These are phyloP conservation scores for Davidsoniella australis DNA, from an alignment of 2,329 filamentous ascomycete species.

Conservation along the genomic window DNA sequence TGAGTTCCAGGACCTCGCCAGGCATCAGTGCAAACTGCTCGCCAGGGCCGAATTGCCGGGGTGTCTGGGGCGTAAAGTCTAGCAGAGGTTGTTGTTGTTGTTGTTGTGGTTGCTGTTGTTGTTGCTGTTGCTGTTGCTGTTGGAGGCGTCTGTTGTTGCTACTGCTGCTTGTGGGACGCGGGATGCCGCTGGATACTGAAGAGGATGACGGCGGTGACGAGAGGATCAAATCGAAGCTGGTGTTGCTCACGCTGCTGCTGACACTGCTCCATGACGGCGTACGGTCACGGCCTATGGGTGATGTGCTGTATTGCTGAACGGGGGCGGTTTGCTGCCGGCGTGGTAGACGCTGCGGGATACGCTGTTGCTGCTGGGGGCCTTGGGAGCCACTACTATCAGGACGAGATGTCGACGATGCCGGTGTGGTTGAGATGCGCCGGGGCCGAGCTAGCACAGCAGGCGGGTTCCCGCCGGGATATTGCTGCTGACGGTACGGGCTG, in stretches of 20 bases:
- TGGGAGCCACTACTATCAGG: background rate
- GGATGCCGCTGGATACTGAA: conserved; percentile 11
- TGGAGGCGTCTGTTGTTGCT: conserved; percentile 9
- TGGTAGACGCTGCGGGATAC: conserved; percentile 18
- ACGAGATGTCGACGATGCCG: conserved; percentile 3
- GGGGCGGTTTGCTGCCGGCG: conserved; percentile 13
- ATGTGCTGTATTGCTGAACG: background rate
- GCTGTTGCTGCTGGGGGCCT: background rate
- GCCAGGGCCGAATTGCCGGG: conserved; percentile 24
- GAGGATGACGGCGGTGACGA: conserved; percentile 15
- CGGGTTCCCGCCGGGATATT: background rate
- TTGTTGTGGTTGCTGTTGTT: conserved; percentile 10
- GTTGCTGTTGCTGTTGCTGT: conserved; percentile 8
- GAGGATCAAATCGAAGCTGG: conserved; percentile 22
- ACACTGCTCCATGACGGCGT: conserved; percentile 21
- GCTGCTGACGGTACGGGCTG: background rate
- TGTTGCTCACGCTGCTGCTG: conserved; percentile 18
- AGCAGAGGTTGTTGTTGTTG: conserved; percentile 11
- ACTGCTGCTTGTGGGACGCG: conserved; percentile 7
- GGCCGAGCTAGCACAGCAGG: conserved; percentile 20
- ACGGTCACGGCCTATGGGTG: conserved; percentile 14
- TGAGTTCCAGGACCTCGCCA: conserved; percentile 39
- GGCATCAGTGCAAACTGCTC: conserved; percentile 39
- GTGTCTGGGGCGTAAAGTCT: conserved; percentile 18
- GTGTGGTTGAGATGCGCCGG: conserved; percentile 20